Percentiles rank a stretch among this genome's conserved stretches.
Conservation (phyloP, 495 filamentous ascomycete genomes). For the Cairneyella variabilis region DNA sequence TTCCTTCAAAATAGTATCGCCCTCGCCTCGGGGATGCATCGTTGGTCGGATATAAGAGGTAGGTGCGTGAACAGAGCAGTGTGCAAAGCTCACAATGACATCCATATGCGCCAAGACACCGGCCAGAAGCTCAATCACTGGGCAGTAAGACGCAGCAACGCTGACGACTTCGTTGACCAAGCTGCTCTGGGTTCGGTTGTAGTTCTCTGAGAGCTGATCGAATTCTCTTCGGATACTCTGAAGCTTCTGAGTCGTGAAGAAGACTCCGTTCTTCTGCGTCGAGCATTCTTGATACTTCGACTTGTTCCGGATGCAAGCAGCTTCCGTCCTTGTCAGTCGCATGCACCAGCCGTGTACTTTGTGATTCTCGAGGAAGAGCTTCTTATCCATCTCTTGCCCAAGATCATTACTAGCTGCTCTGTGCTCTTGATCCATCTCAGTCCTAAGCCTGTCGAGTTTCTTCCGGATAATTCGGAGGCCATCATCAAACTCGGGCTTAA, state of each 20-base stretch:
- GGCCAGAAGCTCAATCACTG: slow-evolving; percentile 86
- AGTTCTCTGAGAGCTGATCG: slow-evolving; percentile 91
- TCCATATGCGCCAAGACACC: slow-evolving; percentile 90
- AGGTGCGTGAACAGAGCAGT: slow-evolving; percentile 90
- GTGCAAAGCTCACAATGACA: slow-evolving; percentile 93
- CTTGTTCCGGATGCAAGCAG: slow-evolving; percentile 89
- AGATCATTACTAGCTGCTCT: slow-evolving; percentile 72
- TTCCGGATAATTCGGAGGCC: slow-evolving; percentile 81
- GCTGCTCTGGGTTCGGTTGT: slow-evolving; percentile 91
- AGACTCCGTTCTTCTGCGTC: slow-evolving; percentile 98
- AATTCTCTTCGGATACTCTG: slow-evolving; percentile 82
- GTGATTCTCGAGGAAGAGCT: slow-evolving; percentile 97
- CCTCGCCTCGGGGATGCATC: slow-evolving; percentile 86
- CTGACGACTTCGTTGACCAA: slow-evolving; percentile 89
- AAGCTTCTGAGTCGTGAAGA: slow-evolving; percentile 88
- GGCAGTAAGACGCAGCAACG: slow-evolving; percentile 92
- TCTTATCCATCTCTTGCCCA: slow-evolving; percentile 94
- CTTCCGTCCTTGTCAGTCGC: slow-evolving; percentile 86
- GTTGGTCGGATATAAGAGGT: slow-evolving; percentile 86
- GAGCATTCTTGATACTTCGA: slow-evolving; percentile 89
- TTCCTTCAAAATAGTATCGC: slow-evolving; percentile 87
- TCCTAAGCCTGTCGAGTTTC: slow-evolving; percentile 78
- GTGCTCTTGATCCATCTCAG: slow-evolving; percentile 84
- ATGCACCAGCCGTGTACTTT: slow-evolving; percentile 96
- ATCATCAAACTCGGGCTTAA: slow-evolving; percentile 98